These are phyloP conservation scores for Trypanosoma caninum DNA, from an alignment of 208 protist genomes.

Conservation along the genomic window DNA sequence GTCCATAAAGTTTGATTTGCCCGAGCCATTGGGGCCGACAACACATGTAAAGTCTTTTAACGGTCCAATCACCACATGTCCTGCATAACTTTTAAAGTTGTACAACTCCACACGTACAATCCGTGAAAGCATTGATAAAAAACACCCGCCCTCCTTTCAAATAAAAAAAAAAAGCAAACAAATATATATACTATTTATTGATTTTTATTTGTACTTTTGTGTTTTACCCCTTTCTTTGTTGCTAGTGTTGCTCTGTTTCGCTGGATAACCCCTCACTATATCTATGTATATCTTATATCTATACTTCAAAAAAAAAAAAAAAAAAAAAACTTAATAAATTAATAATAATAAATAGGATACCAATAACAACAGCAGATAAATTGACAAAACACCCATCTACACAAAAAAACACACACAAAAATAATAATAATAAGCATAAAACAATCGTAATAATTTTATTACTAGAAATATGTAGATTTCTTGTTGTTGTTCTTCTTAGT, in stretches of 20 bases:
- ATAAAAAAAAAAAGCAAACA: slow-evolving; percentile 13
- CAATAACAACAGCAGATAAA: neutral
- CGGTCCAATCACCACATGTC: slow-evolving; percentile 93
- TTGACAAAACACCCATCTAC: slow-evolving; percentile 14
- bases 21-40: slow-evolving; percentile 98
- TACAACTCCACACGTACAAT: slow-evolving; percentile 92
- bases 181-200: neutral
- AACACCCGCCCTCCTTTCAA: slow-evolving; percentile 1
- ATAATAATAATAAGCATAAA: no score
- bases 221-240: no score
- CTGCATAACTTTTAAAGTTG: slow-evolving; percentile 99
- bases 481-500: neutral
- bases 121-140: slow-evolving; percentile 49
- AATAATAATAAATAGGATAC: neutral
- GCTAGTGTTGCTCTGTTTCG: no score
- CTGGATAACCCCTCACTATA: no score
- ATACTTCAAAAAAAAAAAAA: neutral
- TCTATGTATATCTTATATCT: no score
- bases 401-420: slow-evolving; percentile 5
- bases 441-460: no score
- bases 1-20: slow-evolving; percentile 99
- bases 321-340: neutral
- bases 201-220: neutral
- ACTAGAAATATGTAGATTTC: no score
- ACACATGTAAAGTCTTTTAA: slow-evolving; percentile 98